Percentiles rank a stretch among this genome's conserved stretches.
Evolutionary conservation across 345 rosid genomes (phyloP).

Genomic region (Balakata baccata): DNA sequence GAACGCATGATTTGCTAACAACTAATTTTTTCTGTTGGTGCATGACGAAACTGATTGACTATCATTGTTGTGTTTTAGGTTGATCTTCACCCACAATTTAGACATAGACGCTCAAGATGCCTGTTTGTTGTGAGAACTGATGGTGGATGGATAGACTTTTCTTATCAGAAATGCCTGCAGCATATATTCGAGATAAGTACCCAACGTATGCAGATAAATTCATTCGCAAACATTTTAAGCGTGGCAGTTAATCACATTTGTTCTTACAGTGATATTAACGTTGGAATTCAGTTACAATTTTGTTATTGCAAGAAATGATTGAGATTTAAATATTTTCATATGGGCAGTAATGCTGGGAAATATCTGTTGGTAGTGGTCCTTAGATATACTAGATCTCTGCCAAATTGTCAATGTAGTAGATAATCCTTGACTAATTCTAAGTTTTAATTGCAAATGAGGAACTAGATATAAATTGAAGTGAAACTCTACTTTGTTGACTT

Average conservation of each 20-base stretch:
- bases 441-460: conserved; percentile 27
- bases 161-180: conserved; percentile 87
- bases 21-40: conserved; percentile 4
- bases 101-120: conserved; percentile 62
- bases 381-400: conserved; percentile 17
- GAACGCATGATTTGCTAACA: not conserved
- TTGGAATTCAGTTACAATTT: conserved; percentile 12
- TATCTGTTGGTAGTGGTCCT: not conserved
- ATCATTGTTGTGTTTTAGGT: conserved; percentile 45
- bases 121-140: conserved; percentile 89
- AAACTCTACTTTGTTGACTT: conserved; percentile 36
- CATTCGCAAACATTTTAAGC: conserved; percentile 69
- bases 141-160: conserved; percentile 94
- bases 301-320: conserved; percentile 3
- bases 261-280: not conserved
- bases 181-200: conserved; percentile 64
- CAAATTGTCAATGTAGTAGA: conserved; percentile 34
- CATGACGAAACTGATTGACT: conserved; percentile 18
- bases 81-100: conserved; percentile 84
- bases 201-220: conserved; percentile 73
- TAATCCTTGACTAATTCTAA: conserved; percentile 27
- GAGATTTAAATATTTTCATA: not conserved
- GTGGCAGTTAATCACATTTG: conserved; percentile 43
- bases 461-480: conserved; percentile 34
- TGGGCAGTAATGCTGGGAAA: not conserved